phyloP scores from a whole-genome alignment of 371 early-diverging fungal genomes.

The Choanephora cucurbitarum region DNA sequence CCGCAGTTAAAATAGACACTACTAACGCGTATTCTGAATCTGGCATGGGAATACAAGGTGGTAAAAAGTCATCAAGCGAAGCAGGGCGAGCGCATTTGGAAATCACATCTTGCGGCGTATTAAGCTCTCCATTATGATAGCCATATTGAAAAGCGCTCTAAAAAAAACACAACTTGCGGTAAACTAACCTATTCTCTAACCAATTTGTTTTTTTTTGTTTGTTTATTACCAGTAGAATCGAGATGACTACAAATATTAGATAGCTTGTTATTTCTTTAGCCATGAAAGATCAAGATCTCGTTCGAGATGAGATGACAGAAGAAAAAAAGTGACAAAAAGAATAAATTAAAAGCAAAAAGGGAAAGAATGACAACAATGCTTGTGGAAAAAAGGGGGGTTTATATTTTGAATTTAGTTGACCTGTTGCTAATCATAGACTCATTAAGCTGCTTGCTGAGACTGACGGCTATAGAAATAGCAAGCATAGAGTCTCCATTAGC shows the following conservation, averaged over 20 bases:
- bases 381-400: background rate
- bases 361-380: background rate
- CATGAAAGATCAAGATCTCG: constrained; percentile 13
- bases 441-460: constrained; percentile 4
- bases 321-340: background rate
- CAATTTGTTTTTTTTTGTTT: background rate
- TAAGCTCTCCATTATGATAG: constrained; percentile 82
- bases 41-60: constrained; percentile 82
- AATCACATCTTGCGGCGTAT: constrained; percentile 74
- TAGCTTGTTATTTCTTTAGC: constrained; percentile 30
- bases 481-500: constrained; percentile 29
- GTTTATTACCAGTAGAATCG: constrained; percentile 38
- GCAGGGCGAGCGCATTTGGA: constrained; percentile 51
- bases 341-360: constrained; percentile 1
- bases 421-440: background rate
- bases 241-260: constrained; percentile 40
- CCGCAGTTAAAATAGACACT: constrained; percentile 72
- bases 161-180: constrained; percentile 1
- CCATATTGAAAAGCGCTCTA: constrained; percentile 79
- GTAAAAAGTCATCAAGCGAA: constrained; percentile 36
- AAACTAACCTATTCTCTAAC: no score
- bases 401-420: constrained; percentile 6
- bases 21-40: constrained; percentile 71
- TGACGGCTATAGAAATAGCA: constrained; percentile 24
- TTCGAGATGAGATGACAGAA: background rate